Base-by-base conservation (phyloP, 306 rosid species). In the Sicyos baderoa region DNA sequence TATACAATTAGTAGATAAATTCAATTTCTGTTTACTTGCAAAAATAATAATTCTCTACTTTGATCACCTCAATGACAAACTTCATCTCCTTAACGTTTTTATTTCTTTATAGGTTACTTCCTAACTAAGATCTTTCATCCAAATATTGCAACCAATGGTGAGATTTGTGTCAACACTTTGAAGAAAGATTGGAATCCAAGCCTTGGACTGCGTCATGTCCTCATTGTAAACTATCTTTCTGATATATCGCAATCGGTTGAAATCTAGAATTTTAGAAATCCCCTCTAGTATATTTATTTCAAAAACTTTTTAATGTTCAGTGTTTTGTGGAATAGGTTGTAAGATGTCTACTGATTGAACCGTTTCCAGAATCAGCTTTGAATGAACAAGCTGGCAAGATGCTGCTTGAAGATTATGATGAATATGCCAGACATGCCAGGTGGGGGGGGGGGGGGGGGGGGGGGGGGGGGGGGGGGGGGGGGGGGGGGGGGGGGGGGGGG, bases 381-480 rank as follows among this genome's bases (percentile, higher is more conserved):
- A 94, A 94, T 82, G 99, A 94, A 74, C 91, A 85, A 80, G 99
- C 99, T 71, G 96, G 95, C 65, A 94, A 94, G 79, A 71, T 94
- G 88, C 82, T 94, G 58, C 97, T 90, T 65, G 99, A 94, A 62
- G 75, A 94, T 78, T 94, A 94, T 61, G 97, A 94, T 68, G 96
- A 86, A 83, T 94, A 94, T 84, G 99, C 97, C 60, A 88, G 91
- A 87, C 99, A 63, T 83, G 99, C 99, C 79, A 86, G 96, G 99
- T 90, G 65, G n/a, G n/a, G n/a, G n/a, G n/a, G n/a, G n/a, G n/a
- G n/a, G n/a, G n/a, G n/a, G n/a, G n/a, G n/a, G n/a, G n/a, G n/a
- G n/a, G n/a, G n/a, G n/a, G n/a, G n/a, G n/a, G n/a, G n/a, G n/a
- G n/a, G n/a, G n/a, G n/a, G n/a, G n/a, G n/a, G n/a, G n/a, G n/a